Percentiles rank a stretch among this genome's conserved stretches.
phyloP scores from a whole-genome alignment of 768 basidiomycete genomes.

The Leccinum incarnatum region DNA sequence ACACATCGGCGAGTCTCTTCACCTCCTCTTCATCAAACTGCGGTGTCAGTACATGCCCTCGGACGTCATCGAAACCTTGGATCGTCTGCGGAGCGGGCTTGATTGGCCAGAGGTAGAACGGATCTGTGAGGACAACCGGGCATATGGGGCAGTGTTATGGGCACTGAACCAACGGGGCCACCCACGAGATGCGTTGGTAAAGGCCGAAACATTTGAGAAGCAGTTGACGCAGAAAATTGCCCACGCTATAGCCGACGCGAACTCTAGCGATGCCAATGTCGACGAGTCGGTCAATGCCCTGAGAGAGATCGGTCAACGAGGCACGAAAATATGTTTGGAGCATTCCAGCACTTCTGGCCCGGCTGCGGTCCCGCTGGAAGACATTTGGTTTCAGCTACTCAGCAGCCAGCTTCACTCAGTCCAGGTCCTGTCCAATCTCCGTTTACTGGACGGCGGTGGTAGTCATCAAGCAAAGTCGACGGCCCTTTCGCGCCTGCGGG shows the following conservation, averaged over 20 bases:
- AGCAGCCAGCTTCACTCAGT: conserved; percentile 79
- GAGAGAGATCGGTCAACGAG: conserved; percentile 55
- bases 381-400: conserved; percentile 87
- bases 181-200: conserved; percentile 61
- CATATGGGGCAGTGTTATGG: conserved; percentile 84
- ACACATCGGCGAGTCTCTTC: conserved; percentile 49
- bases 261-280: conserved; percentile 22
- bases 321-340: conserved; percentile 67
- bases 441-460: conserved; percentile 21
- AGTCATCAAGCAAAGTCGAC: conserved; percentile 21
- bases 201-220: conserved; percentile 59
- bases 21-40: conserved; percentile 64
- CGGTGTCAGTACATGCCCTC: conserved; percentile 70
- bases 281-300: conserved; percentile 47
- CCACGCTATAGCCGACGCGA: conserved; percentile 31
- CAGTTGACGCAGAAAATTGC: conserved; percentile 46
- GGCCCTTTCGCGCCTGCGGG: conserved; percentile 53
- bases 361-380: conserved; percentile 56
- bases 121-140: conserved; percentile 64
- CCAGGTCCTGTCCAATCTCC: conserved; percentile 58
- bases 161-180: conserved; percentile 61
- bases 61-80: conserved; percentile 59
- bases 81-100: conserved; percentile 47
- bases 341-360: conserved; percentile 49
- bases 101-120: conserved; percentile 55